These are phyloP conservation scores for Diospyros kaki DNA, from an alignment of 148 eudicot species.

Conservation along the genomic window DNA sequence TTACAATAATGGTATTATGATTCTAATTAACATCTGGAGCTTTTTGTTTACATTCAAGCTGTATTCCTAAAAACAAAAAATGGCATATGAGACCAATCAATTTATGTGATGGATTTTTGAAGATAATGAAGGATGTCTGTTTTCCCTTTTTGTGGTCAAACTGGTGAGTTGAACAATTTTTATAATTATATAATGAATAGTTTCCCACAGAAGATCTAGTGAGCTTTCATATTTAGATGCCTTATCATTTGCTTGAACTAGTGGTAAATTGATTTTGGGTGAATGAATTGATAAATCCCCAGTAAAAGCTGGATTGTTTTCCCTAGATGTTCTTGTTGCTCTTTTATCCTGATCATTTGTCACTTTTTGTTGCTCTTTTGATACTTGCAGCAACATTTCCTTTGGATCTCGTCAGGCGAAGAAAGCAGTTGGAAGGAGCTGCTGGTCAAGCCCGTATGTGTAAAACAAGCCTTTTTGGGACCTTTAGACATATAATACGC, in stretches of 20 bases:
- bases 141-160: neutral
- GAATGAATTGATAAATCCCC: neutral
- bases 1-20: too few species aligned
- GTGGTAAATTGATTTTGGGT: neutral
- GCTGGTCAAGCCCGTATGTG: conserved; percentile 60
- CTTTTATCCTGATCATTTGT: neutral
- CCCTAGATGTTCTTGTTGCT: neutral
- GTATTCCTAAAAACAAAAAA: neutral
- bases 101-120: neutral
- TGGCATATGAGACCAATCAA: neutral
- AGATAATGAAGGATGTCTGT: neutral
- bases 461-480: conserved; percentile 40
- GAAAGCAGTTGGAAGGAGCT: conserved; percentile 70
- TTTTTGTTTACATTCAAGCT: neutral
- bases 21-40: neutral
- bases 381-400: conserved; percentile 59
- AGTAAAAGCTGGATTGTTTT: neutral
- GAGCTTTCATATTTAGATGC: neutral
- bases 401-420: conserved; percentile 61
- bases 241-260: neutral
- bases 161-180: neutral
- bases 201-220: neutral
- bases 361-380: neutral
- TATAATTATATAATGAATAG: too few species aligned
- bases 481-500: conserved; percentile 47